phyloP scores from a whole-genome alignment of 2,329 filamentous ascomycete genomes.

The Tolypocladium ophioglossoides region DNA sequence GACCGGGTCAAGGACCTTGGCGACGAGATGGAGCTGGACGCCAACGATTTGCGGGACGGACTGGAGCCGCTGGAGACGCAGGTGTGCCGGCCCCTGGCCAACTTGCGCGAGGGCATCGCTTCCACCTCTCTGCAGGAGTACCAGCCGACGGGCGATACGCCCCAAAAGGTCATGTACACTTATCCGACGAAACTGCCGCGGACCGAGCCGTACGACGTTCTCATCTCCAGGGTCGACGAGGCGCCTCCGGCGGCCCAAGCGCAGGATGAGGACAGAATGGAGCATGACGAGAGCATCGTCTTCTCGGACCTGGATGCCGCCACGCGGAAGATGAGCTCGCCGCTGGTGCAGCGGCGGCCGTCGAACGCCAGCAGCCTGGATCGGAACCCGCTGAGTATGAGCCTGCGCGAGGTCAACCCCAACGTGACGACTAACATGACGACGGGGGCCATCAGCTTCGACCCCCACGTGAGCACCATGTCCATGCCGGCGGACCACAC shows the following conservation, averaged over 20 bases:
- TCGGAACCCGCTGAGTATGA: constrained; percentile 26
- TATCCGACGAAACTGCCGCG: constrained; percentile 71
- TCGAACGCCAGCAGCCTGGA: constrained; percentile 16
- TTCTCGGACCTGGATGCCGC: constrained; percentile 27
- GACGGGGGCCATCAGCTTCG: constrained; percentile 26
- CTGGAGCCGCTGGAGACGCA: constrained; percentile 49
- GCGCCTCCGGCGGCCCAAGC: not conserved
- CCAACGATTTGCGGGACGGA: constrained; percentile 45
- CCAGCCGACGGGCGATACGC: constrained; percentile 73
- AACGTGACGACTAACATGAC: constrained; percentile 33
- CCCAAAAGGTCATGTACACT: constrained; percentile 69
- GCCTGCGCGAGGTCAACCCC: constrained; percentile 46
- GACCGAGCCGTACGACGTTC: constrained; percentile 43
- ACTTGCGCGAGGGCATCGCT: constrained; percentile 60
- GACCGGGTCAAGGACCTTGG: constrained; percentile 59
- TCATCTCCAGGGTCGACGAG: constrained; percentile 32
- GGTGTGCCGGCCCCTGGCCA: constrained; percentile 58
- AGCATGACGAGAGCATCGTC: constrained; percentile 21
- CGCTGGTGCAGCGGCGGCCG: constrained; percentile 12
- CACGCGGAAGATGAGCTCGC: constrained; percentile 15
- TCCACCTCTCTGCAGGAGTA: constrained; percentile 66
- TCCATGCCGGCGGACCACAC: constrained; percentile 31
- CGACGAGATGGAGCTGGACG: constrained; percentile 53
- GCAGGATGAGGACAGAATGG: not conserved
- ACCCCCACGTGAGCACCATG: constrained; percentile 30